These are phyloP conservation scores for Hansenula anomala DNA, from an alignment of 1,139 yeast genomes.

Conservation along the genomic window DNA sequence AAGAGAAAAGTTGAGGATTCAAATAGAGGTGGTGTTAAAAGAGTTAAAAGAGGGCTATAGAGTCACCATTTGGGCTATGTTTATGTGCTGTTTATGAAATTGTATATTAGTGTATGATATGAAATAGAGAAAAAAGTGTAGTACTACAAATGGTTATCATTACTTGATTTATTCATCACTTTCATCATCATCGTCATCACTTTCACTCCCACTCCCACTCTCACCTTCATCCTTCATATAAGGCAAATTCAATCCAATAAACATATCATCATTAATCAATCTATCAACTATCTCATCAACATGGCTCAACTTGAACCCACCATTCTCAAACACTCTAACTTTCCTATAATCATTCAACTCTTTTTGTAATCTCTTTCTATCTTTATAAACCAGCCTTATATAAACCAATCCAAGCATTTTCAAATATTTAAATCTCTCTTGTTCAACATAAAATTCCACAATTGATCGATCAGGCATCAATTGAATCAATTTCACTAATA, in stretches of 20 bases:
- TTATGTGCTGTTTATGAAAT: too few relatives aligned
- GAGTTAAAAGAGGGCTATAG: slow-evolving; percentile 29
- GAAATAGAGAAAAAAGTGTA: too few relatives aligned
- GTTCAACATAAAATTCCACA: slow-evolving; percentile 38
- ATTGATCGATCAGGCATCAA: slow-evolving; percentile 44
- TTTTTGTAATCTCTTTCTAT: slow-evolving; percentile 34
- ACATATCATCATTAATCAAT: slow-evolving; percentile 38
- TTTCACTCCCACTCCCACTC: background rate
- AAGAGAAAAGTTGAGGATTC: slow-evolving; percentile 25
- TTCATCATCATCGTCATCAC: background rate
- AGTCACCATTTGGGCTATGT: too few relatives aligned
- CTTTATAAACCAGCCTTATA: slow-evolving; percentile 36
- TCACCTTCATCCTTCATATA: slow-evolving; percentile 11
- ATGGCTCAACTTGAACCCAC: slow-evolving; percentile 29
- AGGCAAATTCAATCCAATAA: slow-evolving; percentile 48
- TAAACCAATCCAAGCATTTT: slow-evolving; percentile 46
- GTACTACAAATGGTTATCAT: too few relatives aligned
- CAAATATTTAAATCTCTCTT: slow-evolving; percentile 51
- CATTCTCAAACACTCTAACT: slow-evolving; percentile 28
- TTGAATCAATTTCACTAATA: slow-evolving; percentile 51
- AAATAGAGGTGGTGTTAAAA: slow-evolving; percentile 14
- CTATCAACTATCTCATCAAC: slow-evolving; percentile 52
- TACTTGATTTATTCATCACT: background rate
- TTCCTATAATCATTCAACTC: slow-evolving; percentile 43
- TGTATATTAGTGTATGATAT: too few relatives aligned